These are phyloP conservation scores for Fusarium sp. DNA, from an alignment of 2,329 filamentous ascomycete genomes.

Conservation along the genomic window DNA sequence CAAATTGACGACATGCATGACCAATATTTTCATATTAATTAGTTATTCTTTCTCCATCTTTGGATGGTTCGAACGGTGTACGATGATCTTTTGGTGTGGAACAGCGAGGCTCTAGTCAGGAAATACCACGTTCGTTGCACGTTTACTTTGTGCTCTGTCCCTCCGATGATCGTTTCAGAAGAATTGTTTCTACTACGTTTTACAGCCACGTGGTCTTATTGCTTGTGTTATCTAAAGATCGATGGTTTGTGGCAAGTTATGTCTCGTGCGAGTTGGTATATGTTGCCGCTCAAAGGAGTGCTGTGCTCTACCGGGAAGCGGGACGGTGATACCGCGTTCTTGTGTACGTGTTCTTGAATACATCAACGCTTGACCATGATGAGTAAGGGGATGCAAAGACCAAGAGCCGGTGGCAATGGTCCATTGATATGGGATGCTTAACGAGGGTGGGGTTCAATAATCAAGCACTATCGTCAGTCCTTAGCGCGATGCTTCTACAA, in stretches of 20 bases:
- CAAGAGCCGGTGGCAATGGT: neutral
- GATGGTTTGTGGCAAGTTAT: neutral
- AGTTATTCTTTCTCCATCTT: neutral
- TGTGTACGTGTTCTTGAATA: neutral
- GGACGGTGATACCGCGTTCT: neutral
- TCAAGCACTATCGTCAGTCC: neutral
- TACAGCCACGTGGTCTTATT: constrained; percentile 27
- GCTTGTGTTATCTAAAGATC: neutral
- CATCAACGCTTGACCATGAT: neutral
- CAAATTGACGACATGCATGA: constrained; percentile 27
- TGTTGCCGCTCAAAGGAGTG: neutral
- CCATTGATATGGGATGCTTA: neutral
- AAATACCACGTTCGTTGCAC: constrained; percentile 32
- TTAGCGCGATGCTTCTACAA: neutral
- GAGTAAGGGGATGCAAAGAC: neutral
- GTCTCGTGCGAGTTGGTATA: neutral
- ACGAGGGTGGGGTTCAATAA: neutral
- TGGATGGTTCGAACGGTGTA: constrained; percentile 1
- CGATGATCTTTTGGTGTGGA: neutral
- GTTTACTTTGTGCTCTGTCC: constrained; percentile 13
- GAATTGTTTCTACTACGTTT: constrained; percentile 9
- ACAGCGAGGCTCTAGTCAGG: constrained; percentile 8
- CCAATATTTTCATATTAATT: neutral
- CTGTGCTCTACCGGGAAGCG: neutral
- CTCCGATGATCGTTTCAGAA: constrained; percentile 8